These are phyloP conservation scores for Epichloe coenophiala DNA, from an alignment of 2,329 filamentous ascomycete genomes.

Conservation along the genomic window DNA sequence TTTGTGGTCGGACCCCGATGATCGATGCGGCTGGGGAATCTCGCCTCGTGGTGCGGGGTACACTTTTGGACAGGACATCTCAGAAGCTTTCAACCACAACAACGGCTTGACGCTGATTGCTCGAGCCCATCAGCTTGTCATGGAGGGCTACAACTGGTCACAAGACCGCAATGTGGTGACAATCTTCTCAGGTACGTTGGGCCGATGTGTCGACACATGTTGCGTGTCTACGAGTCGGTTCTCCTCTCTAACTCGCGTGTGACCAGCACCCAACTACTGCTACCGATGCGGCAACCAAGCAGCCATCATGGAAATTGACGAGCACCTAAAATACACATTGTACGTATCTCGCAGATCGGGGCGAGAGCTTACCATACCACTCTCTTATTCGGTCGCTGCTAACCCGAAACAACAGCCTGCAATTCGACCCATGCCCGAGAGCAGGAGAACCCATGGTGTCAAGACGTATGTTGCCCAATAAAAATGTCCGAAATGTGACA, in stretches of 20 bases:
- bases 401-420: conserved; percentile 50
- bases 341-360: conserved; percentile 36
- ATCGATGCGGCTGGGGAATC: conserved; percentile 91
- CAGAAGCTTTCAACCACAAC: conserved; percentile 98
- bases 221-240: background rate
- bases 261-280: conserved; percentile 76
- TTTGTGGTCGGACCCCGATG: conserved; percentile 95
- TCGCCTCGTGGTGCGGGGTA: conserved; percentile 89
- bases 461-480: conserved; percentile 45
- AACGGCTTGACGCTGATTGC: conserved; percentile 94
- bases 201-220: conserved; percentile 10
- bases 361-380: background rate
- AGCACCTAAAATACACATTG: conserved; percentile 99
- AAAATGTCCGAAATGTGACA: background rate
- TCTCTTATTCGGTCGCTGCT: conserved; percentile 9
- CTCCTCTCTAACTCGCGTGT: background rate
- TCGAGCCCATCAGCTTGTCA: conserved; percentile 92
- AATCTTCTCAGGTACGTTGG: conserved; percentile 73
- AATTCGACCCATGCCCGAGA: conserved; percentile 96
- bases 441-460: conserved; percentile 98
- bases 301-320: conserved; percentile 99
- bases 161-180: conserved; percentile 97
- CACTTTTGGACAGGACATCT: conserved; percentile 94
- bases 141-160: conserved; percentile 99
- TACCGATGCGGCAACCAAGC: conserved; percentile 98